phyloP scores from a whole-genome alignment of 2,329 filamentous ascomycete genomes.

The Cladosporium sphaerospermum region DNA sequence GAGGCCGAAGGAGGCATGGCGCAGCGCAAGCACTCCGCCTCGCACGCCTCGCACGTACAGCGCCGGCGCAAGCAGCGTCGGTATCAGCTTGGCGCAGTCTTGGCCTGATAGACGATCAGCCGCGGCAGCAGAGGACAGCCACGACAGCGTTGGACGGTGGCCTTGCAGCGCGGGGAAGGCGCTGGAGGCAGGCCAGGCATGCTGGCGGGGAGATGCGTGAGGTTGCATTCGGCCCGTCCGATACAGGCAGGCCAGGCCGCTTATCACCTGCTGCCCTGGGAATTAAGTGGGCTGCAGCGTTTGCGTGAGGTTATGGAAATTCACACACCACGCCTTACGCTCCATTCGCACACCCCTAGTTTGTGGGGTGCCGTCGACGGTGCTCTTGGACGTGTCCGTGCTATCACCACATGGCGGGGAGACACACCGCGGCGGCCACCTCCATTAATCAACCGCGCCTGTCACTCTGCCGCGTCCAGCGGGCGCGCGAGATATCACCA shows the following conservation, averaged over 20 bases:
- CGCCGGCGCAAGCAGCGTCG: constrained; percentile 7
- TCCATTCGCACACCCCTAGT: background rate
- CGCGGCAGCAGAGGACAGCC: no score
- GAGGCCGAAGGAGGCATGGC: background rate
- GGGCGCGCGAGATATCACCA: background rate
- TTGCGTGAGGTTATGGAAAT: background rate
- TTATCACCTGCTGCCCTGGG: background rate
- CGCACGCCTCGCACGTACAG: constrained; percentile 1
- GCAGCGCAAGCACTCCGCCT: constrained; percentile 5
- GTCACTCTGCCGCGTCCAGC: background rate
- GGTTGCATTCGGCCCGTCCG: constrained; percentile 5
- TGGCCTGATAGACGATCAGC: constrained; percentile 7
- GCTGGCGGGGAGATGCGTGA: background rate
- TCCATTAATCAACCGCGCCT: background rate
- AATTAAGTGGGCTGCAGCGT: background rate
- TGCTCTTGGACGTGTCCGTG: background rate
- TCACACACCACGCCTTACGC: background rate
- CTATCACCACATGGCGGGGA: background rate
- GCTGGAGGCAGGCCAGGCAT: background rate
- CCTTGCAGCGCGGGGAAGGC: background rate
- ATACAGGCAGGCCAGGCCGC: background rate
- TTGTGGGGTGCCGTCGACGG: background rate
- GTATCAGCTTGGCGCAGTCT: constrained; percentile 7
- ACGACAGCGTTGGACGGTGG: background rate
- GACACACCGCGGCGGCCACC: no score